Conservation (phyloP, 805 yeast genomes). For the Isabelozyma gotoi region DNA sequence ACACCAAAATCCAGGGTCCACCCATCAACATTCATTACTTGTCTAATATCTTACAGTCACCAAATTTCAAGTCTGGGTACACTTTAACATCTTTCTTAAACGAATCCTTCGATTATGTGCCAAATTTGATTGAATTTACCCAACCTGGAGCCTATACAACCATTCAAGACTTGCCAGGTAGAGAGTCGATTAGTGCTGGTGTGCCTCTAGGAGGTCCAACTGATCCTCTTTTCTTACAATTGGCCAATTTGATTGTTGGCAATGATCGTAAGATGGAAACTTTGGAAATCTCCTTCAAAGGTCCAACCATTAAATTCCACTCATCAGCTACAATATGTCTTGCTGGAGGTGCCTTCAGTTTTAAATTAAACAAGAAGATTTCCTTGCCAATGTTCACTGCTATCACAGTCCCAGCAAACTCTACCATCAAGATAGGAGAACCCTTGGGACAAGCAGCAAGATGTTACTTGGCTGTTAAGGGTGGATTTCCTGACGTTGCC, state of each 20-base stretch:
- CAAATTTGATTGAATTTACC: constrained; percentile 20
- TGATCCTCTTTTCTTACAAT: constrained; percentile 19
- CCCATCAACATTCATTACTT: constrained; percentile 23
- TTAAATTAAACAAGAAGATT: constrained; percentile 10
- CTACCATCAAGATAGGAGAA: constrained; percentile 19
- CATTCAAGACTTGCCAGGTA: constrained; percentile 87
- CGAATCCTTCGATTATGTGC: constrained; percentile 12
- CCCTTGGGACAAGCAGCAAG: constrained; percentile 11
- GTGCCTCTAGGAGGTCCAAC: constrained; percentile 24
- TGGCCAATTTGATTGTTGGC: constrained; percentile 23
- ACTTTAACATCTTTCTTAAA: constrained; percentile 19
- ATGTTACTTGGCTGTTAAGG: constrained; percentile 24
- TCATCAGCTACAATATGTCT: constrained; percentile 17
- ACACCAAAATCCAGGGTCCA: constrained; percentile 21
- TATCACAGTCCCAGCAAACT: constrained; percentile 15
- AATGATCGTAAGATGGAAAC: constrained; percentile 16
- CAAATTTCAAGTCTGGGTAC: constrained; percentile 10
- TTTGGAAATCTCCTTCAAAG: constrained; percentile 21
- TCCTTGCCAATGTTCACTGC: constrained; percentile 19
- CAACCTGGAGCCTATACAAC: constrained; percentile 68
- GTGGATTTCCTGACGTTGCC: constrained; percentile 29
- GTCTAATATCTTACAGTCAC: constrained; percentile 12
- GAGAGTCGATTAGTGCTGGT: constrained; percentile 19
- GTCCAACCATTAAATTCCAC: constrained; percentile 23
- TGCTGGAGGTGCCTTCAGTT: constrained; percentile 19